phyloP scores from a whole-genome alignment of 2,329 filamentous ascomycete genomes.

The Claviceps sp. region DNA sequence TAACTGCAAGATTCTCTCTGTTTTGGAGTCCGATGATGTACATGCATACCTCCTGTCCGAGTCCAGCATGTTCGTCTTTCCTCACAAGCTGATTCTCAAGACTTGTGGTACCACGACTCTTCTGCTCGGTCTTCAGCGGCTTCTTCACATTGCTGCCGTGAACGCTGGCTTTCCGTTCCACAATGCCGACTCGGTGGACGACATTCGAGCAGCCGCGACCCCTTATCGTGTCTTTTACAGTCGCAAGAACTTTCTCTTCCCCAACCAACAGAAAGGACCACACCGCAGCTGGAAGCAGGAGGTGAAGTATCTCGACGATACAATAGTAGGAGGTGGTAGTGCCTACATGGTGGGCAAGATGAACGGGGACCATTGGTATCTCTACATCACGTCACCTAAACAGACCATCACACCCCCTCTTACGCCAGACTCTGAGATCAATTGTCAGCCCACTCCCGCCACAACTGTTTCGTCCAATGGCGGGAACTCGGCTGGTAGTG shows the following conservation, averaged over 20 bases:
- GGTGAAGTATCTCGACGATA: slow-evolving; percentile 80
- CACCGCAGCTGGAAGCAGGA: slow-evolving; percentile 98
- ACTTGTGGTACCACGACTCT: slow-evolving; percentile 96
- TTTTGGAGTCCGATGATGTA: slow-evolving; percentile 83
- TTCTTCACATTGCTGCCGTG: slow-evolving; percentile 80
- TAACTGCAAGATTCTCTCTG: slow-evolving; percentile 94
- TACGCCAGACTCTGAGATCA: slow-evolving; percentile 48
- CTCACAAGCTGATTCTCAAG: slow-evolving; percentile 98
- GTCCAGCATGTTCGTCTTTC: slow-evolving; percentile 99
- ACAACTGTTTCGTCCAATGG: slow-evolving; percentile 42
- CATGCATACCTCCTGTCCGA: slow-evolving; percentile 96
- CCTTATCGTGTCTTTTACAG: slow-evolving; percentile 98
- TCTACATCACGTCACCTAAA: slow-evolving; percentile 87
- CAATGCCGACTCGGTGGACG: slow-evolving; percentile 50
- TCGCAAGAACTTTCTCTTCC: slow-evolving; percentile 95
- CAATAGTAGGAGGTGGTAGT: slow-evolving; percentile 83
- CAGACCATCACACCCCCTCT: slow-evolving; percentile 67
- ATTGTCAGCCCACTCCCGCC: slow-evolving; percentile 21
- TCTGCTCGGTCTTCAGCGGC: slow-evolving; percentile 74
- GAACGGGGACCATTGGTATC: slow-evolving; percentile 99
- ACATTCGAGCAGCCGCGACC: slow-evolving; percentile 63
- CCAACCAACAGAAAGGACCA: slow-evolving; percentile 83
- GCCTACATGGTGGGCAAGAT: slow-evolving; percentile 99
- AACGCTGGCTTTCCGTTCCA: slow-evolving; percentile 82
- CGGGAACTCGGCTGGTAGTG: slow-evolving; percentile 24